These are phyloP conservation scores for Cutaneotrichosporon dermatis DNA, from an alignment of 1,284 basidiomycete species.

Conservation along the genomic window DNA sequence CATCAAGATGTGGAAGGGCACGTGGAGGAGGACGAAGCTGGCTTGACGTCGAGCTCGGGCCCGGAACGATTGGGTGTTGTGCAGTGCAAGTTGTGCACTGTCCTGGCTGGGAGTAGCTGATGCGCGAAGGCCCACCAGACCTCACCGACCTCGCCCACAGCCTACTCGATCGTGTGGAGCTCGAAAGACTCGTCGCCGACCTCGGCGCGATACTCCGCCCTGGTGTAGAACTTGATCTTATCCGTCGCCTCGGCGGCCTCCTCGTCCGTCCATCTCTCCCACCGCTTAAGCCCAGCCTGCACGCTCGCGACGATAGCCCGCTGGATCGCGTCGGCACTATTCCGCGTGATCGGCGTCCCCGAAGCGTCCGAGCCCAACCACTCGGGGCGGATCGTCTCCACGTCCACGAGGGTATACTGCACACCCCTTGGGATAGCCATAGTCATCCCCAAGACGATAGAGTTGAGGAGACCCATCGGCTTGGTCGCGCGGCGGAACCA, in stretches of 20 bases:
- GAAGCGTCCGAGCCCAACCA: constrained; percentile 11
- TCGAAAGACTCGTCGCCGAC: constrained; percentile 9
- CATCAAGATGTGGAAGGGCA: too few species aligned
- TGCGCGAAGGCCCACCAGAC: background rate
- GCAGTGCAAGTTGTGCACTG: too few species aligned
- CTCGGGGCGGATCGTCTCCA: constrained; percentile 9
- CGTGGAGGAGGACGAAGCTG: too few species aligned
- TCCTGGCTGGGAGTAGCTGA: too few species aligned
- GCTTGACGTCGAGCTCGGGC: too few species aligned
- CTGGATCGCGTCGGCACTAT: background rate
- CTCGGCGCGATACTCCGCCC: constrained; percentile 4
- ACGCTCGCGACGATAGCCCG: background rate
- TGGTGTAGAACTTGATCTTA: background rate
- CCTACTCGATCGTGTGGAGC: constrained; percentile 11
- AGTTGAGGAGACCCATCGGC: constrained; percentile 13
- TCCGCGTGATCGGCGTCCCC: background rate
- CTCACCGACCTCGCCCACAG: background rate
- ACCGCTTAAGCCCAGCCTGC: background rate
- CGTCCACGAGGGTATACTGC: constrained; percentile 13
- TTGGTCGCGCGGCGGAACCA: constrained; percentile 10
- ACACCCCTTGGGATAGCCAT: constrained; percentile 3
- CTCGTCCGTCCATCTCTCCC: constrained; percentile 2
- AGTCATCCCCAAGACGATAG: constrained; percentile 9
- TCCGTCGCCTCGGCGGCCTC: background rate
- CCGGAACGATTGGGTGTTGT: too few species aligned